Conservation (phyloP, 164 flowering plant genomes). For the Aristolochia fimbriata region DNA sequence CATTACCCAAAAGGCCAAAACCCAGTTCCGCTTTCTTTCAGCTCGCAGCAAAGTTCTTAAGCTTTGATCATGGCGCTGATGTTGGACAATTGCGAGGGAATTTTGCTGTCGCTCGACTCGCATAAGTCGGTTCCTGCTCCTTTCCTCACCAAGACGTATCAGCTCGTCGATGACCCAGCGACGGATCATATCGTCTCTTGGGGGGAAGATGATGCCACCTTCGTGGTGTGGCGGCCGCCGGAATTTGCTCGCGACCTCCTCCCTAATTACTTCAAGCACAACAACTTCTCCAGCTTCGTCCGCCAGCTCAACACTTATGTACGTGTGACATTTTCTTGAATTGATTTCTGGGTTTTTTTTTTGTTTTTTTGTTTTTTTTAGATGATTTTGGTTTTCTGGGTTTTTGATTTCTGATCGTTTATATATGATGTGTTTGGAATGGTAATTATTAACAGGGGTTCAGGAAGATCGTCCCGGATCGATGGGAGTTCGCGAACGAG, state of each 20-base stretch:
- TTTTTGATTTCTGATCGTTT: too few species aligned
- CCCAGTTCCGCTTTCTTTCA: not conserved
- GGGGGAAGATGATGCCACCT: constrained; percentile 89
- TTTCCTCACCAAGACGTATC: constrained; percentile 83
- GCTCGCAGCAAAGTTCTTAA: not conserved
- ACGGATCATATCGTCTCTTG: constrained; percentile 92
- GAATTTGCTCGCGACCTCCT: constrained; percentile 93
- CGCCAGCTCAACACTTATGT: constrained; percentile 92
- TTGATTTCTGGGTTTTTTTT: not conserved
- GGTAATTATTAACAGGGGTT: constrained; percentile 65
- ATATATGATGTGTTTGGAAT: too few species aligned
- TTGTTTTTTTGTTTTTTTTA: not conserved
- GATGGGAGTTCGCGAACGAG: constrained; percentile 98
- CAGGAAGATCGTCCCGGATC: constrained; percentile 93
- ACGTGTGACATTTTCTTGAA: constrained; percentile 5
- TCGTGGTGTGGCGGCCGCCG: constrained; percentile 92
- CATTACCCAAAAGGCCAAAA: too few species aligned
- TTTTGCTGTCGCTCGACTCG: constrained; percentile 62
- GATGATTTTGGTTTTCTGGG: not conserved
- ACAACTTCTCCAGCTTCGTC: constrained; percentile 93
- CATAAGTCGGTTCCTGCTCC: constrained; percentile 91
- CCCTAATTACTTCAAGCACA: constrained; percentile 94
- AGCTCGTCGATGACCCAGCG: constrained; percentile 77
- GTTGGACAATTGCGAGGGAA: constrained; percentile 62
- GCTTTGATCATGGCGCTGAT: constrained; percentile 40